Base-by-base conservation (phyloP, 257 asterid genomes). In the Salvia hispanica region DNA sequence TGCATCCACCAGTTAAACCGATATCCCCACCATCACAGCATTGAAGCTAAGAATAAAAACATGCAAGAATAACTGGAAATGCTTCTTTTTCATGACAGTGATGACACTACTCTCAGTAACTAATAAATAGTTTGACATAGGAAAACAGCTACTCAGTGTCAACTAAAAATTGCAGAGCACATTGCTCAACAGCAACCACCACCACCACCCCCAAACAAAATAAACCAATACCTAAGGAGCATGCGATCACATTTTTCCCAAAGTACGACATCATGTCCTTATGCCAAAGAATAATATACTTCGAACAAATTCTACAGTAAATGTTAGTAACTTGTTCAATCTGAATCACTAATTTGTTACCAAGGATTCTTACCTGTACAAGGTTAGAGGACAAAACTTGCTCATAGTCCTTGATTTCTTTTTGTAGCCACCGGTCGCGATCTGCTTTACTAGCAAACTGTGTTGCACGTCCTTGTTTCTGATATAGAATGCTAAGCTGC, bases 391-490 rank as follows among this genome's bases (percentile, higher is more conserved):
- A 81, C 71, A 94, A 82, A 69, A 91, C 88, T 88, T 90, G 92
- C 72, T 84, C 86, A 45, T 94, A 90, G 79, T 94, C 99, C 73
- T 66, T 79, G 71, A 94, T 88, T 87, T 94, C 99, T 76, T 88
- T 94, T 74, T 71, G 80, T 46, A 94, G 95, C 99, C 99, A 94
- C 78, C 66, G 77, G 78, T 94, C 97, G 76, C 97, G 95, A 61
- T 91, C 95, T 80, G 92, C 93, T 86, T 88, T 88, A 79, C 74
- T 79, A 40, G 87, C 81, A 80, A 94, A 94, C 79, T 90, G 99
- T 63, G 99, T 86, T 21, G 99, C 97, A 77, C 99, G 99, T 7
- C 99, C 99, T 79, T 91, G 96, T 79, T 94, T 94, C 82, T 94
- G 99, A 80, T 94, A 94, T 64, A 94, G 85, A 75, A 94, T 91